Base-by-base conservation (phyloP, 2,329 filamentous ascomycete species). In the Penicillium sp. region DNA sequence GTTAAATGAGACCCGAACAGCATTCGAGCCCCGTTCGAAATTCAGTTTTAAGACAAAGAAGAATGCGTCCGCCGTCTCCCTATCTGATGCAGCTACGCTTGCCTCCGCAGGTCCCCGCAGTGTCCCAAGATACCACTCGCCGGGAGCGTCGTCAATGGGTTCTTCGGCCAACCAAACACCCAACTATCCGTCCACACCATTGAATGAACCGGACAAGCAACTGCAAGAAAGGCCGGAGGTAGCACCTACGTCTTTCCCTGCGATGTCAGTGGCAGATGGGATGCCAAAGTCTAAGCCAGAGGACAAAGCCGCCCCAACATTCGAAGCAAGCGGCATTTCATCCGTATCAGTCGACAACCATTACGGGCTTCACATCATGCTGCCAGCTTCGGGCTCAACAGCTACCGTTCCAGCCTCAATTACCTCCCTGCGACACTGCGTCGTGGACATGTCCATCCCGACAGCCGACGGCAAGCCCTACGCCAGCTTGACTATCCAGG, bases 371-470 rank as follows among this genome's bases (percentile, higher is more conserved):
- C 84, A 89, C 61, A 86, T 94, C 52, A 81, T 85, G 47, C 75
- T 94, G 1, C 85, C 87, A 0, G 68, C 77, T 0, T 79, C 83
- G 0, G 81, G 85, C 0, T 75, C 80, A 3, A 73, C 76, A n/a
- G 76, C 84, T 3, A 85, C 82, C 0, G 78, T 82, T 0, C 84
- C 85, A 1, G 85, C 84, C 2, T 82, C 80, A 9, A 67, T 95
- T 18, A 83, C 80, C 0, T 76, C 82, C 32, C 67, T 95, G 13
- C 68, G 69, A 1, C 71, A 71, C 37, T 92, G 85, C 60, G 75
- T 94, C 6, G 76, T 95, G 34, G 85, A 95, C 62, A 82, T 95
- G 73, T 84, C 84, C 0, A 72, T 77, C 12, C 80, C 84, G 0
- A 76, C 72, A 4, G 48, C 59, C 6, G 62, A 66, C 35, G 74